These are phyloP conservation scores for Skeletonema potamos DNA, from an alignment of 108 stramenopile genomes.

Conservation along the genomic window DNA sequence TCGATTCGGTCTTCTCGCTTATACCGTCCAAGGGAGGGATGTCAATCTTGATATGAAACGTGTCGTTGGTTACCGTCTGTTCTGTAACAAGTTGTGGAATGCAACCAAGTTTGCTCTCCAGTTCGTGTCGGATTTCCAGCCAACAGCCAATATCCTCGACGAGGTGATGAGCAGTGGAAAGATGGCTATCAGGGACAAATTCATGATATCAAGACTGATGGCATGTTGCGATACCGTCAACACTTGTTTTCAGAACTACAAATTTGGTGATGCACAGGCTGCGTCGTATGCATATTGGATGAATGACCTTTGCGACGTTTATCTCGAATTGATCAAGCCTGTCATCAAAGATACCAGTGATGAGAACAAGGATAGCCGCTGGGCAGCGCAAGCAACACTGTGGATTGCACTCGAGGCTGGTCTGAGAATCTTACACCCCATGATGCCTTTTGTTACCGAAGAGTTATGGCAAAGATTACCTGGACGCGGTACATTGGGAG, in stretches of 20 bases:
- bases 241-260: slow-evolving; percentile 68
- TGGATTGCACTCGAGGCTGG: slow-evolving; percentile 92
- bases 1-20: slow-evolving; percentile 96
- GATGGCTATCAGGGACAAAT: slow-evolving; percentile 85
- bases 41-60: slow-evolving; percentile 98
- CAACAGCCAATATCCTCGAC: slow-evolving; percentile 77
- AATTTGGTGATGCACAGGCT: slow-evolving; percentile 90
- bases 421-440: slow-evolving; percentile 94
- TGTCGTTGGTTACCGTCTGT: slow-evolving; percentile 96
- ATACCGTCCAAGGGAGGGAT: slow-evolving; percentile 97
- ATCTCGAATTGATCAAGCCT: slow-evolving; percentile 98
- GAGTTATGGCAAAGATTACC: slow-evolving; percentile 99
- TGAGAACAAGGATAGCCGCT: slow-evolving; percentile 69
- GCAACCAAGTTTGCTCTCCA: slow-evolving; percentile 91
- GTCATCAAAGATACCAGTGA: slow-evolving; percentile 81
- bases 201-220: slow-evolving; percentile 94
- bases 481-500: slow-evolving; percentile 90
- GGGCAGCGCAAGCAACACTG: slow-evolving; percentile 93
- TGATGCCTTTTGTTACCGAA: slow-evolving; percentile 99
- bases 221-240: slow-evolving; percentile 72
- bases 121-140: slow-evolving; percentile 88
- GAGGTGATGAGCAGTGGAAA: slow-evolving; percentile 82
- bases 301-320: slow-evolving; percentile 95
- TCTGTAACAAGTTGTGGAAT: slow-evolving; percentile 99
- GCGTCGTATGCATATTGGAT: slow-evolving; percentile 90